These are phyloP conservation scores for Hemileia vastatrix DNA, from an alignment of 1,284 basidiomycete genomes.

Conservation along the genomic window DNA sequence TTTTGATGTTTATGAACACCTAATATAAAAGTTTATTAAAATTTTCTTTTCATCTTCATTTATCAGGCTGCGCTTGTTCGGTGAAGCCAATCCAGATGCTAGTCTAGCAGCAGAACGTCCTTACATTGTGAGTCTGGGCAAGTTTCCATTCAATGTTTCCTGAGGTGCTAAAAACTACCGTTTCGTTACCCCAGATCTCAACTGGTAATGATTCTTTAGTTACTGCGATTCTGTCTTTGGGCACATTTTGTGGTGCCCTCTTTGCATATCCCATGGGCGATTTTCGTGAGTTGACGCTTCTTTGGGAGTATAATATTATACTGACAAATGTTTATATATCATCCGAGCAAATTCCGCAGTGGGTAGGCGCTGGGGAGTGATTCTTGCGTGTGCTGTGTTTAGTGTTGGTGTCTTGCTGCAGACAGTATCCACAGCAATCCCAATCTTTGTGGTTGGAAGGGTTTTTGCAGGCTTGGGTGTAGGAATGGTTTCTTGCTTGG, in stretches of 20 bases:
- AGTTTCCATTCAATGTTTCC: neutral
- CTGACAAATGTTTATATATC: neutral
- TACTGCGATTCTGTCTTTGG: slow-evolving; percentile 16
- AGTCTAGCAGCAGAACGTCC: neutral
- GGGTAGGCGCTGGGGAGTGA: slow-evolving; percentile 20
- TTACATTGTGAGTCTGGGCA: neutral
- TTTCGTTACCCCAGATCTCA: neutral
- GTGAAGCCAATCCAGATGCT: neutral
- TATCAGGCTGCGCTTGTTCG: slow-evolving; percentile 8
- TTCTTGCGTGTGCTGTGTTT: slow-evolving; percentile 14
- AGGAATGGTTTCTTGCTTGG: slow-evolving; percentile 36
- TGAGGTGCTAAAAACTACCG: neutral
- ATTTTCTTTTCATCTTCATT: neutral
- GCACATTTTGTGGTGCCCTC: slow-evolving; percentile 14
- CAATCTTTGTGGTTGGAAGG: slow-evolving; percentile 36
- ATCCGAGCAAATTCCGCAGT: neutral
- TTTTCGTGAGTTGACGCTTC: slow-evolving; percentile 6
- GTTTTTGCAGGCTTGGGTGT: slow-evolving; percentile 40
- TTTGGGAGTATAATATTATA: neutral
- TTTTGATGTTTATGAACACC: neutral
- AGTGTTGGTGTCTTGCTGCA: slow-evolving; percentile 19
- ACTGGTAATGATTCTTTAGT: slow-evolving; percentile 20
- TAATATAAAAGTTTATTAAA: neutral
- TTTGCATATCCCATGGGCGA: slow-evolving; percentile 21
- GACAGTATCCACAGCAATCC: slow-evolving; percentile 20